phyloP scores from a whole-genome alignment of 2,329 filamentous ascomycete species.

The Chaetomium strumarium region DNA sequence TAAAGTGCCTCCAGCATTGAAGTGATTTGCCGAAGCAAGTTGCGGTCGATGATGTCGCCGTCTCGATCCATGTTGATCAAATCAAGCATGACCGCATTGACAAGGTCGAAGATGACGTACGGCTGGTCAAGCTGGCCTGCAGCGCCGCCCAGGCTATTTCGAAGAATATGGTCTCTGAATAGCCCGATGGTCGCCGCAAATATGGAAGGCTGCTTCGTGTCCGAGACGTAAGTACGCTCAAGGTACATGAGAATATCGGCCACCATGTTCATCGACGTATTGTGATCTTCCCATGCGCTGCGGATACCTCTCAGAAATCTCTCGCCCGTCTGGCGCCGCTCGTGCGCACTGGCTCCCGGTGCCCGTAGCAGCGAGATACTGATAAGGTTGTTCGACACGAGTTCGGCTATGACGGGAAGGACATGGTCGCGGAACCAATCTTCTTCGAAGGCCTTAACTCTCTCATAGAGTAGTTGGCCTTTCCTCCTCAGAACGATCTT shows the following conservation, averaged over 20 bases:
- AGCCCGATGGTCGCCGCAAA: conserved; percentile 80
- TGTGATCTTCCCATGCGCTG: conserved; percentile 81
- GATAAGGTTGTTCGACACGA: conserved; percentile 65
- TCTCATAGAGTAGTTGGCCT: conserved; percentile 72
- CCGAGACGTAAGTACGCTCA: conserved; percentile 75
- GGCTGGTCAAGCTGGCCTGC: conserved; percentile 31
- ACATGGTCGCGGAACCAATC: conserved; percentile 73
- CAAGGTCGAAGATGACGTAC: conserved; percentile 59
- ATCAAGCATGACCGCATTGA: conserved; percentile 79
- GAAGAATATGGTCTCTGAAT: conserved; percentile 81
- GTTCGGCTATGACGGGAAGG: conserved; percentile 59
- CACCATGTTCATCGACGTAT: conserved; percentile 91
- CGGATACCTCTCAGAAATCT: conserved; percentile 72
- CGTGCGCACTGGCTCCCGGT: conserved; percentile 61
- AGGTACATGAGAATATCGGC: conserved; percentile 97
- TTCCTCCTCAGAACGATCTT: conserved; percentile 88
- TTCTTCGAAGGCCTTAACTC: conserved; percentile 74
- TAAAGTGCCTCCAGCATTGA: conserved; percentile 89
- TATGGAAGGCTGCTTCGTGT: conserved; percentile 66
- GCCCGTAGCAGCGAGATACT: conserved; percentile 52
- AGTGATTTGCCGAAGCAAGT: conserved; percentile 73
- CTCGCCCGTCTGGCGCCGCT: conserved; percentile 75
- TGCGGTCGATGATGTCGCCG: conserved; percentile 81
- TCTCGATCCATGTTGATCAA: conserved; percentile 89
- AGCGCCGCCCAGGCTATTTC: conserved; percentile 46